These are phyloP conservation scores for Aspergillus mulundensis DNA, from an alignment of 495 filamentous ascomycete species.

Conservation along the genomic window DNA sequence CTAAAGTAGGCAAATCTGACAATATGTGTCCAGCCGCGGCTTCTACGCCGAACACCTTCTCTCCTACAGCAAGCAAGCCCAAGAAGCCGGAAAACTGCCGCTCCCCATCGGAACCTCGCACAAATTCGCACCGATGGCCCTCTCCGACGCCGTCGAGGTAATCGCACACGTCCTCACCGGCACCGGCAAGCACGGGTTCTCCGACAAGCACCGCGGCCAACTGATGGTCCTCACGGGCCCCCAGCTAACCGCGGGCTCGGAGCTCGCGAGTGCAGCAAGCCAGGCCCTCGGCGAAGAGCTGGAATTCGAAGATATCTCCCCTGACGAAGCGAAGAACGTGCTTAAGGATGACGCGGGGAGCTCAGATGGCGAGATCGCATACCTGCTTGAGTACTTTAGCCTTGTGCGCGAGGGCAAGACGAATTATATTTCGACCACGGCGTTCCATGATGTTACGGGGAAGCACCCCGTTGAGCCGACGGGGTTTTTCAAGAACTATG, in stretches of 20 bases:
- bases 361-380: slow-evolving; percentile 49
- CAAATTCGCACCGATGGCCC: slow-evolving; percentile 52
- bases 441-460: slow-evolving; percentile 54
- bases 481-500: slow-evolving; percentile 52
- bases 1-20: no score
- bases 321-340: slow-evolving; percentile 47
- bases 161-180: slow-evolving; percentile 50
- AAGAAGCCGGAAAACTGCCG: slow-evolving; percentile 42
- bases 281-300: slow-evolving; percentile 45
- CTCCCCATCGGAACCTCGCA: slow-evolving; percentile 47
- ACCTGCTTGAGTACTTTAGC: slow-evolving; percentile 55
- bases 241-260: slow-evolving; percentile 49
- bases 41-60: slow-evolving; percentile 58
- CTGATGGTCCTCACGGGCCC: slow-evolving; percentile 53
- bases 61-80: slow-evolving; percentile 44
- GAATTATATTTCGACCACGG: slow-evolving; percentile 54
- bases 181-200: slow-evolving; percentile 52
- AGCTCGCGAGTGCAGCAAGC: slow-evolving; percentile 48
- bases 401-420: slow-evolving; percentile 57
- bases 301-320: slow-evolving; percentile 51
- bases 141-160: slow-evolving; percentile 48
- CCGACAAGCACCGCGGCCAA: slow-evolving; percentile 52
- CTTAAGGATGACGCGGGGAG: slow-evolving; percentile 37
- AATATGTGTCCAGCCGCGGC: slow-evolving; percentile 42
- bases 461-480: slow-evolving; percentile 43